phyloP scores from a whole-genome alignment of 148 eudicot genomes.

The Beta vulgaris region DNA sequence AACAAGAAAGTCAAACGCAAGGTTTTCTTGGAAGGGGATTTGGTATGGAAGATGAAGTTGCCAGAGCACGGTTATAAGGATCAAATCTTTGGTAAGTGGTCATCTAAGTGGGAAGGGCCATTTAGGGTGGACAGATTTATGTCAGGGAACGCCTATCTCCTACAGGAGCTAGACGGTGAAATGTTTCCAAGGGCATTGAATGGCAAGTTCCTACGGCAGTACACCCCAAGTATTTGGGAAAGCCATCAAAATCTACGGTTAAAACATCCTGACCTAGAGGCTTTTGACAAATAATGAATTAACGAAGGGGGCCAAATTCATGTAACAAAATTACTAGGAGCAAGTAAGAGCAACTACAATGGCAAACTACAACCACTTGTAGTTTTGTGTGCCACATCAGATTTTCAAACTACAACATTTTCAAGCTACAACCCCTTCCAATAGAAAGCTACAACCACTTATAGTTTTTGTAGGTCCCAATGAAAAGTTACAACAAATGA shows the following conservation, averaged over 20 bases:
- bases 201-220: neutral
- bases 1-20: neutral
- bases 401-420: too few species aligned
- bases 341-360: too few species aligned
- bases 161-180: neutral
- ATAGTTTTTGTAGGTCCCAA: too few species aligned
- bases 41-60: neutral
- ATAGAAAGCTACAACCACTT: too few species aligned
- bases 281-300: neutral
- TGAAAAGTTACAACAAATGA: too few species aligned
- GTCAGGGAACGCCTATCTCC: neutral
- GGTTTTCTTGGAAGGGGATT: neutral
- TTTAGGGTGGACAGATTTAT: neutral
- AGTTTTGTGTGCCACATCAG: too few species aligned
- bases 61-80: neutral
- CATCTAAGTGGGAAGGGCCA: neutral
- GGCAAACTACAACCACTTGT: too few species aligned
- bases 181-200: neutral
- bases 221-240: neutral
- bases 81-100: neutral
- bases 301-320: neutral
- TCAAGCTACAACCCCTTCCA: too few species aligned
- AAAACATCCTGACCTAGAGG: neutral
- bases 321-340: neutral
- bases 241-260: neutral